Evolutionary conservation across 2,329 filamentous ascomycete species (phyloP).

Genomic region (Hymenoscyphus albidus): DNA sequence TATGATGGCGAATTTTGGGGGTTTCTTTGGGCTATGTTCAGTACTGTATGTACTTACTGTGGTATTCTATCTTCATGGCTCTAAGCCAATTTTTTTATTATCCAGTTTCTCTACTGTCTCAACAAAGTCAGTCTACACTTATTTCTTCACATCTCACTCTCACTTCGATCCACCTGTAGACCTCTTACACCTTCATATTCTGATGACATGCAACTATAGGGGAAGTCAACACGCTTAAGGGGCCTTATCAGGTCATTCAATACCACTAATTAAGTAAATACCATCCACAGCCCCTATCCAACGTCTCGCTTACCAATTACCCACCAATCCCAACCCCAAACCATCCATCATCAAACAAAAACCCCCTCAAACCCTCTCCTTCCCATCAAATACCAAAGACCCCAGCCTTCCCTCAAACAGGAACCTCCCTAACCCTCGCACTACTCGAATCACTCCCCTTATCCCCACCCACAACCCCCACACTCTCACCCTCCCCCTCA

Average conservation of each 20-base stretch:
- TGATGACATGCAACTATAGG: no score
- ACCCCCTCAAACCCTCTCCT: neutral
- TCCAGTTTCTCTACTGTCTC: no score
- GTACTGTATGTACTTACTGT: neutral
- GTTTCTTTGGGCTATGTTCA: neutral
- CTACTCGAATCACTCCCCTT: neutral
- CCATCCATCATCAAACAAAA: neutral
- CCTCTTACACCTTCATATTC: no score
- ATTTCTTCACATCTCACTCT: no score
- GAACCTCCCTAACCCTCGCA: neutral
- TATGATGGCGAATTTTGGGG: neutral
- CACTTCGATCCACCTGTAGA: no score
- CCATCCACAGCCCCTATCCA: neutral
- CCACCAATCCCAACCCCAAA: neutral
- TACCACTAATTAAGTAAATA: neutral
- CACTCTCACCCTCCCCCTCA: neutral
- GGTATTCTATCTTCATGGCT: neutral
- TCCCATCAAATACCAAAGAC: neutral
- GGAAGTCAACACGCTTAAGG: no score
- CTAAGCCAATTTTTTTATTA: no score
- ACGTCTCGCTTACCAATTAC: no score
- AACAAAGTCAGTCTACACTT: no score
- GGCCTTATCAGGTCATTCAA: no score
- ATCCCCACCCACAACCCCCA: neutral
- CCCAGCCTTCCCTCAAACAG: neutral